Conservation (phyloP, 306 rosid genomes). For the Acacia melanoxylon region DNA sequence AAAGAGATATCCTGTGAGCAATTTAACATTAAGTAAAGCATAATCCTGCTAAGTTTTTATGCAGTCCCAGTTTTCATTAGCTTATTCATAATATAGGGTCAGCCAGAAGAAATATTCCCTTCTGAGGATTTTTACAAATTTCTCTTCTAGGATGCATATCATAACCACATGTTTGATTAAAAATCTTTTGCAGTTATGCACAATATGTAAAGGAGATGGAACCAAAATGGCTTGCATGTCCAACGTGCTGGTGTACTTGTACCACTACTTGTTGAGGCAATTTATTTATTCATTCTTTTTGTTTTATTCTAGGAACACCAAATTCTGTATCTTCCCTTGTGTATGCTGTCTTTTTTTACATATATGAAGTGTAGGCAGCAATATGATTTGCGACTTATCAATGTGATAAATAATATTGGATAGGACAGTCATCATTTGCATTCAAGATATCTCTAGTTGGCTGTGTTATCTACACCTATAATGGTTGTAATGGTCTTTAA, state of each 20-base stretch:
- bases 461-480: background rate
- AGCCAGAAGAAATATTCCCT: background rate
- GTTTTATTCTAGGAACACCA: background rate
- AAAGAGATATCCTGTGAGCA: background rate
- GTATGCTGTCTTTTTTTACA: background rate
- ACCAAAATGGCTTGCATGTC: background rate
- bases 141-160: background rate
- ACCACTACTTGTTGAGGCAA: background rate
- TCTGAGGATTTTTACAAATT: background rate
- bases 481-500: background rate
- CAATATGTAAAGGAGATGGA: background rate
- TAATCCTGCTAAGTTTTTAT: background rate
- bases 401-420: background rate
- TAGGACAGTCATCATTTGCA: background rate
- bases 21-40: background rate
- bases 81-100: background rate
- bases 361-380: background rate
- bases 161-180: background rate
- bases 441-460: background rate
- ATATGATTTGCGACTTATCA: background rate
- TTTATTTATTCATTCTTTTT: background rate
- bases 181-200: background rate
- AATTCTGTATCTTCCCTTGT: background rate
- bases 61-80: background rate
- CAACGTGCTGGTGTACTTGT: background rate